Evolutionary conservation across 768 basidiomycete genomes (phyloP), one percentile per base, ranked within the genome.

Genomic region (Lentinula raphanica): DNA sequence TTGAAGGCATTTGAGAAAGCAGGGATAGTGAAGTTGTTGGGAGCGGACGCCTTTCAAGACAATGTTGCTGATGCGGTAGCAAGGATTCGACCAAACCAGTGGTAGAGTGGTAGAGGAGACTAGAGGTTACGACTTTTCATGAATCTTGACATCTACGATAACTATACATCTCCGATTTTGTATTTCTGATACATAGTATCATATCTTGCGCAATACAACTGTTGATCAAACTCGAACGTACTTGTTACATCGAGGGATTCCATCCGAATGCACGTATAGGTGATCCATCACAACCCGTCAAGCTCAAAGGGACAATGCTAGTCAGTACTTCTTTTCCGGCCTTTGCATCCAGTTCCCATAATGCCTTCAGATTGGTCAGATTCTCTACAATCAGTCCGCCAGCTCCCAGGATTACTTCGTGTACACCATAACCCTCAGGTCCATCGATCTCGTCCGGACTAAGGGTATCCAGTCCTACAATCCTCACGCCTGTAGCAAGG

Each of bases 321-420:
- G 87, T 80, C 55, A 76, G 71, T 66, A 73, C 77, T 21, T 70
- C 67, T 35, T 67, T 65, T 32, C 67, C 66, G 27, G 42, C 58
- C 31, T 88, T 65, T 48, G 60, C 61, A 15, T 25, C 35, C 5
- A 48, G n/a, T 29, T 39, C 25, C 1, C 25, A 35, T 23, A 53
- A 53, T 1, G 51, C 51, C 29, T 77, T 78, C 56, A 90, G 63
- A 53, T 83, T 81, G 9, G 72, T 80, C 64, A 91, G 58, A 62
- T 91, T 92, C 73, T 91, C 89, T 29, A 80, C 87, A 58, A 91
- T 88, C 5, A 88, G 64, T 1, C 82, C 80, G 0, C 82, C 87
- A 17, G 68, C 72, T 21, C 84, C 83, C n/a, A 92, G 74, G 7
- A 90, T 68, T 0, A 70, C 71, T 28, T 83, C 74, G 63, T 92